phyloP scores from a whole-genome alignment of 1,139 yeast species.

The Blastobotrys malaysiensis region DNA sequence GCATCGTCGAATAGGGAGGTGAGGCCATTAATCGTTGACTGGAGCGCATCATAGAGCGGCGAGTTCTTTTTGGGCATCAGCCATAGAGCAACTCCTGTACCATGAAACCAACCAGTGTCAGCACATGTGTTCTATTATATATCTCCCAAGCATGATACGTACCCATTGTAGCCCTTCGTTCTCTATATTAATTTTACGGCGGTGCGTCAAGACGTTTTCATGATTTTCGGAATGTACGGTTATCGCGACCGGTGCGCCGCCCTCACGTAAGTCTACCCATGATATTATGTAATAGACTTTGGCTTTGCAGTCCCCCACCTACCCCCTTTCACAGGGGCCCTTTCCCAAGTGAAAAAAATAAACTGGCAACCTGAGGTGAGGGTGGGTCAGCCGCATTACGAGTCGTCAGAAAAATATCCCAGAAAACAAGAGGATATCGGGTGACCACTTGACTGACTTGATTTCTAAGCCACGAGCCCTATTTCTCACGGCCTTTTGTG shows the following conservation, averaged over 20 bases:
- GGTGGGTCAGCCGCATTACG: no score
- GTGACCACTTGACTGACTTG: not conserved
- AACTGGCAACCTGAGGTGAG: no score
- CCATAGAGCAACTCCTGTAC: constrained; percentile 57
- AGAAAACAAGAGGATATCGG: no score
- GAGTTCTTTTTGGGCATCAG: constrained; percentile 60
- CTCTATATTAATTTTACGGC: not conserved
- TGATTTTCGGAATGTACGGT: not conserved
- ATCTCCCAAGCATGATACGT: not conserved
- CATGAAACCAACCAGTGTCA: not conserved
- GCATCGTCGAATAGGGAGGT: constrained; percentile 68
- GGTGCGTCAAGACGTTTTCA: not conserved
- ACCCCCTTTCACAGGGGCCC: not conserved
- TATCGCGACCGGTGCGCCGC: not conserved
- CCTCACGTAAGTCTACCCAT: not conserved
- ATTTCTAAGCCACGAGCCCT: not conserved
- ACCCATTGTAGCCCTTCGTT: not conserved
- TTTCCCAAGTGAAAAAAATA: not conserved
- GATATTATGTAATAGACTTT: not conserved
- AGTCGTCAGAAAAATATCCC: no score
- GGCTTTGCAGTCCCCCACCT: not conserved
- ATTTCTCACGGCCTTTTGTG: not conserved
- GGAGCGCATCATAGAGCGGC: constrained; percentile 51
- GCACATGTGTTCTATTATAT: not conserved
- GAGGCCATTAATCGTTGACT: constrained; percentile 57